These are phyloP conservation scores for Aspergillus oerlinghausenensis DNA, from an alignment of 2,329 filamentous ascomycete species.

Conservation along the genomic window DNA sequence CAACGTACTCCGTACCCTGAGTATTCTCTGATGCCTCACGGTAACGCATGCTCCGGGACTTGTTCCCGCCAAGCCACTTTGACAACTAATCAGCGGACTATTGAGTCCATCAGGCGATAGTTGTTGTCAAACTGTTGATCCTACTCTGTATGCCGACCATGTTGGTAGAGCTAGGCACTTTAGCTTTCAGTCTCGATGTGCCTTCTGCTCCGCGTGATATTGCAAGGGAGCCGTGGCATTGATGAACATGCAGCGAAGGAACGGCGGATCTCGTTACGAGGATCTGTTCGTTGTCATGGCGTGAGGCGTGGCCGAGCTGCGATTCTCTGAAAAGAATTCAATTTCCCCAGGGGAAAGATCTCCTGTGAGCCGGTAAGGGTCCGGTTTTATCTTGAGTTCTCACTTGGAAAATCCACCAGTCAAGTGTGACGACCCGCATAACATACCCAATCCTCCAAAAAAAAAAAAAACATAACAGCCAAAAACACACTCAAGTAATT, in stretches of 20 bases:
- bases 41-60: not conserved
- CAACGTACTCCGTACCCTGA: too few species aligned
- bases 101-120: not conserved
- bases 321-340: not conserved
- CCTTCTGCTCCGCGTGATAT: not conserved
- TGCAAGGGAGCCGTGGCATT: not conserved
- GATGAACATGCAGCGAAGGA: not conserved
- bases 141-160: not conserved
- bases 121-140: not conserved
- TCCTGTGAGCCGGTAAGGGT: not conserved
- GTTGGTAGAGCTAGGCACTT: not conserved
- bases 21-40: not conserved
- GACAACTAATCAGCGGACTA: not conserved
- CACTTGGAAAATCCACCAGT: not conserved
- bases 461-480: slow-evolving; percentile 9
- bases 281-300: not conserved
- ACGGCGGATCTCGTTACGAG: not conserved
- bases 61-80: not conserved
- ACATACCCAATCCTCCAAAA: not conserved
- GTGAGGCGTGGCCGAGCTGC: not conserved
- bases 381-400: not conserved
- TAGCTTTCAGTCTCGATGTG: not conserved
- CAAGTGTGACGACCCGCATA: not conserved
- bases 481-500: not conserved
- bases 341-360: not conserved